Percentiles rank a stretch among this genome's conserved stretches.
These are phyloP conservation scores for Mycosphaerella sp. DNA, from an alignment of 2,329 filamentous ascomycete genomes.

Conservation along the genomic window DNA sequence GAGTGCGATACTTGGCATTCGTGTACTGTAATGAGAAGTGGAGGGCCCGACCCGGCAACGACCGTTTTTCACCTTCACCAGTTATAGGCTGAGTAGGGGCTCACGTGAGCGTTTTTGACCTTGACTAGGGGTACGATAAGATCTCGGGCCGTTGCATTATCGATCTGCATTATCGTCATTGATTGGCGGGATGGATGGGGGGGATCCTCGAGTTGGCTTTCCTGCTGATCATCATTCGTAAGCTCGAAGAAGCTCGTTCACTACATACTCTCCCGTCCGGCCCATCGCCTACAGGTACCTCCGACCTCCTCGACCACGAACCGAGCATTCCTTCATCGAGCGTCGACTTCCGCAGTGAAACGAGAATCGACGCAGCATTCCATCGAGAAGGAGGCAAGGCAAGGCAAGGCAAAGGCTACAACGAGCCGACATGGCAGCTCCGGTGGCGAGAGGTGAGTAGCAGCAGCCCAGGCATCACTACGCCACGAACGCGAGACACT, in stretches of 20 bases:
- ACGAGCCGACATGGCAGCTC: conserved; percentile 4
- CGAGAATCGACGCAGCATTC: neutral
- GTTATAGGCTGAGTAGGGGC: too few relatives aligned
- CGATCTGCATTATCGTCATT: neutral
- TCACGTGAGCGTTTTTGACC: too few relatives aligned
- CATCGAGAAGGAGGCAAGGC: neutral
- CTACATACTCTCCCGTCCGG: neutral
- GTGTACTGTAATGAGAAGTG: too few relatives aligned
- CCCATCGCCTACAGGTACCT: neutral
- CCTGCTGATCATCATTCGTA: neutral
- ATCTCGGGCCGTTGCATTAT: neutral
- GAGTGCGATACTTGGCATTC: too few relatives aligned
- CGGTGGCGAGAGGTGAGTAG: conserved; percentile 15
- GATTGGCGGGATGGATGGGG: too few relatives aligned
- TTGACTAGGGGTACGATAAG: too few relatives aligned
- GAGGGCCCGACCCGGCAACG: too few relatives aligned
- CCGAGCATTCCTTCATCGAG: too few relatives aligned
- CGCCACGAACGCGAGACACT: conserved; percentile 1
- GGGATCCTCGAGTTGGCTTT: neutral
- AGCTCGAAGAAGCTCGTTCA: neutral
- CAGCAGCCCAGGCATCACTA: neutral
- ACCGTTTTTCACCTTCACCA: too few relatives aligned
- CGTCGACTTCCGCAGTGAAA: too few relatives aligned
- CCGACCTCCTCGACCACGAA: neutral
- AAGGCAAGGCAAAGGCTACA: neutral